Base-by-base conservation (phyloP, 768 basidiomycete genomes). In the Boletus vermiculosoides region DNA sequence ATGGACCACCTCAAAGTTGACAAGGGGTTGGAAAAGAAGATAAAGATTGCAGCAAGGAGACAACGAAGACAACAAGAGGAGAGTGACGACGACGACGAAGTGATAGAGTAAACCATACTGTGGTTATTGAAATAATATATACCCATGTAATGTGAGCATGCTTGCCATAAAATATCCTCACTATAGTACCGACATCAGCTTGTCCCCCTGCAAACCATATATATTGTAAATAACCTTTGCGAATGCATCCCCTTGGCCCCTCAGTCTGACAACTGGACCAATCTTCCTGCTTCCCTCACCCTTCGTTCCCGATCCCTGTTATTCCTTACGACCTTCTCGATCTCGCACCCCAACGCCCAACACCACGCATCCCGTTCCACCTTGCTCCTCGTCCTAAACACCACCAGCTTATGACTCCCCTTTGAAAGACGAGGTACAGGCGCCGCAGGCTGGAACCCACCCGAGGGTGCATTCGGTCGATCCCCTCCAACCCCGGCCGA, bases 351-450 rank as follows among this genome's bases (percentile, higher is more conserved):
- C 63, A 98, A 73, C 1, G 92, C 92, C 89, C 91, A 97, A 63
- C 93, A 93, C 95, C 95, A 98, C 30, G 87, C 80, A 71, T 98
- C 94, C 30, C 95, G 78, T 72, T 98, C 96, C 37, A 98, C 76
- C 73, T 86, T 85, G 66, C 85, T 93, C 67, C 94, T 78, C 50
- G 88, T 85, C 59, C 85, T 81, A 63, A 89, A 87, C 2, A 94
- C 79, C 16, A 81, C 63, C 54, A 85, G 63, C 68, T 87, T 86
- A 57, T 83, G 75, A 63, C 84, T 85, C 57, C 76, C 78, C 49
- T 42, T 67, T 45, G 78, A 84, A 52, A 86, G 73, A 25, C 74
- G 67, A 33, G 82, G 91, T 34, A 85, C 62, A 30, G 73, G 64
- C 18, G 50, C 54, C 31, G 56, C 30, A 12, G 62, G 56, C 22